phyloP scores from a whole-genome alignment of 2,329 filamentous ascomycete genomes.

The Cladosporium sp. region DNA sequence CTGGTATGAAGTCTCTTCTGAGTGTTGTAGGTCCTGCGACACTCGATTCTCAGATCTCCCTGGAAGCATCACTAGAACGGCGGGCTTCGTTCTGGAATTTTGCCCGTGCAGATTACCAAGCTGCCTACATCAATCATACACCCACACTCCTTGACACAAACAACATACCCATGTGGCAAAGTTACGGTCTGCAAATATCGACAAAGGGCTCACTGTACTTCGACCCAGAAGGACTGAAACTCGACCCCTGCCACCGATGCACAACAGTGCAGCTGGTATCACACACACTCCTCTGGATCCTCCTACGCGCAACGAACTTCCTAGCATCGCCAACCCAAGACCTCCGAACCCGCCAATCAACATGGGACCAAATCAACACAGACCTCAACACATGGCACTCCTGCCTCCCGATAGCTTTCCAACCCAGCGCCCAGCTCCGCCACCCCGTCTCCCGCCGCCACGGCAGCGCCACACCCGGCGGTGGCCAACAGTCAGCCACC shows the following conservation, averaged over 20 bases:
- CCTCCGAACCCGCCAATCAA: conserved; percentile 34
- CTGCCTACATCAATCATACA: conserved; percentile 53
- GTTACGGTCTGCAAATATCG: conserved; percentile 57
- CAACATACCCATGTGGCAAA: conserved; percentile 58
- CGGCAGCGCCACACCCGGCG: background rate
- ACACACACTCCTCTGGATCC: conserved; percentile 62
- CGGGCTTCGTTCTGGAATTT: conserved; percentile 65
- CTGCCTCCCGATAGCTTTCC: conserved; percentile 57
- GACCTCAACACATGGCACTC: conserved; percentile 58
- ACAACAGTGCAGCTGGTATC: conserved; percentile 45
- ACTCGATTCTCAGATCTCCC: conserved; percentile 30
- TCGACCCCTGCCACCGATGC: conserved; percentile 42
- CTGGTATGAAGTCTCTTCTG: conserved; percentile 60
- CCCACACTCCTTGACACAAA: conserved; percentile 59
- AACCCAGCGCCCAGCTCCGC: conserved; percentile 46
- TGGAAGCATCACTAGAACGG: conserved; percentile 37
- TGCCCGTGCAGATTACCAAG: conserved; percentile 44
- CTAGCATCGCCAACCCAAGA: conserved; percentile 47
- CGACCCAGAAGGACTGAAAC: conserved; percentile 47
- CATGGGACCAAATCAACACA: conserved; percentile 52
- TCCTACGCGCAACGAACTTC: conserved; percentile 62
- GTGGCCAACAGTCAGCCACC: background rate
- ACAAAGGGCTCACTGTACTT: conserved; percentile 44
- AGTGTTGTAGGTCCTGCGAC: conserved; percentile 35
- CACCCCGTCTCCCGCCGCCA: conserved; percentile 13